Evolutionary conservation across 1,284 basidiomycete genomes (phyloP).

Genomic region (Porphyrellus sp.): DNA sequence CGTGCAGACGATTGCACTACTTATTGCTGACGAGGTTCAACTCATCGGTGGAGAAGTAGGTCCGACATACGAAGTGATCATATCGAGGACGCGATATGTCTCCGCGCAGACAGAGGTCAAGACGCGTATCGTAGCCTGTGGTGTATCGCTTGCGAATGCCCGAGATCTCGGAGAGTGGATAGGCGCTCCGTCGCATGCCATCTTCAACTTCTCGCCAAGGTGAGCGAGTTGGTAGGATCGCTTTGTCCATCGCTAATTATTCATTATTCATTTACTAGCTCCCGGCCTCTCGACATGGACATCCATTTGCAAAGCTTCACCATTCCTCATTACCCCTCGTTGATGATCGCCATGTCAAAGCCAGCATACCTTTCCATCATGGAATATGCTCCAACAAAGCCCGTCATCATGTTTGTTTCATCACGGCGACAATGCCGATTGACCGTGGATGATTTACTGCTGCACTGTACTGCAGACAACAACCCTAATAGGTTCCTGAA

Average conservation of each 20-base stretch:
- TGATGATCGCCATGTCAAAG: slow-evolving; percentile 99
- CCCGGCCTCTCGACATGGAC: slow-evolving; percentile 94
- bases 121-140: slow-evolving; percentile 91
- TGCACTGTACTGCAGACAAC: slow-evolving; percentile 88
- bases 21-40: slow-evolving; percentile 96
- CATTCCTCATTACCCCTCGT: slow-evolving; percentile 94
- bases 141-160: slow-evolving; percentile 94
- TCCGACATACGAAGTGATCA: slow-evolving; percentile 93
- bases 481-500: slow-evolving; percentile 87
- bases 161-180: slow-evolving; percentile 98
- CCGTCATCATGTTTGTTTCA: slow-evolving; percentile 91
- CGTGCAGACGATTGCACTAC: slow-evolving; percentile 87
- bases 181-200: slow-evolving; percentile 86
- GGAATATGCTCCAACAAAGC: slow-evolving; percentile 84
- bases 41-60: slow-evolving; percentile 91
- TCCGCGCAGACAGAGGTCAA: slow-evolving; percentile 91
- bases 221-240: slow-evolving; percentile 31
- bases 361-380: slow-evolving; percentile 93
- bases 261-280: slow-evolving; percentile 59
- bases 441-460: slow-evolving; percentile 89
- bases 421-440: slow-evolving; percentile 91
- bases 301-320: slow-evolving; percentile 96
- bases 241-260: slow-evolving; percentile 6
- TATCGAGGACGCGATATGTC: slow-evolving; percentile 93
- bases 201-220: slow-evolving; percentile 98